phyloP scores from a whole-genome alignment of 176 grass and related monocot species.

The Avena sativa region DNA sequence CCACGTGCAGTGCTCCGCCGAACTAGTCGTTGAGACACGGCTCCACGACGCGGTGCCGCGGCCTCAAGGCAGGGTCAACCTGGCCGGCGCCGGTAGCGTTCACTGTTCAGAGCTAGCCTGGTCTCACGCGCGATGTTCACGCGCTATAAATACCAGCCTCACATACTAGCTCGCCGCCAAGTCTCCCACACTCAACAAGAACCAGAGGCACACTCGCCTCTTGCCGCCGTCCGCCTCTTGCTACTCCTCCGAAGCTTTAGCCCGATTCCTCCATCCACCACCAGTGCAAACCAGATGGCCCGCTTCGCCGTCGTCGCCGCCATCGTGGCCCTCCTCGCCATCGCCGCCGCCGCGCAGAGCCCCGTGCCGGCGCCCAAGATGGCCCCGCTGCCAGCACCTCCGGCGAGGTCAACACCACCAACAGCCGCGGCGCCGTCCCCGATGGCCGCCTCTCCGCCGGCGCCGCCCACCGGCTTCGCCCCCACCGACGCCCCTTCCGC shows the following conservation, averaged over 20 bases:
- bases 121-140: no score
- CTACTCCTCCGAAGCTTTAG: neutral
- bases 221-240: no score
- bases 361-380: conserved; percentile 49
- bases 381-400: conserved; percentile 46
- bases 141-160: conserved; percentile 32
- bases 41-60: conserved; percentile 29
- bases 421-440: conserved; percentile 42
- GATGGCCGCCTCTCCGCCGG: conserved; percentile 23
- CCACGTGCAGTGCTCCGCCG: neutral
- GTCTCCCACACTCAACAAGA: neutral
- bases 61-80: no score
- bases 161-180: neutral
- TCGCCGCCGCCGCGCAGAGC: conserved; percentile 44
- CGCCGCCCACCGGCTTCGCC: conserved; percentile 19
- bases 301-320: conserved; percentile 39
- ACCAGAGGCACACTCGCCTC: neutral
- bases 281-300: neutral
- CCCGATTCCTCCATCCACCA: neutral
- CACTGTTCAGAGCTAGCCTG: no score
- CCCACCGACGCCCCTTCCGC: conserved; percentile 38
- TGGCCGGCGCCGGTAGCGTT: no score
- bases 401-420: conserved; percentile 37
- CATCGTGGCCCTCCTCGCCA: conserved; percentile 39
- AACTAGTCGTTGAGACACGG: conserved; percentile 47